Conservation (phyloP, 768 basidiomycete species). For the Megacollybia marginata region DNA sequence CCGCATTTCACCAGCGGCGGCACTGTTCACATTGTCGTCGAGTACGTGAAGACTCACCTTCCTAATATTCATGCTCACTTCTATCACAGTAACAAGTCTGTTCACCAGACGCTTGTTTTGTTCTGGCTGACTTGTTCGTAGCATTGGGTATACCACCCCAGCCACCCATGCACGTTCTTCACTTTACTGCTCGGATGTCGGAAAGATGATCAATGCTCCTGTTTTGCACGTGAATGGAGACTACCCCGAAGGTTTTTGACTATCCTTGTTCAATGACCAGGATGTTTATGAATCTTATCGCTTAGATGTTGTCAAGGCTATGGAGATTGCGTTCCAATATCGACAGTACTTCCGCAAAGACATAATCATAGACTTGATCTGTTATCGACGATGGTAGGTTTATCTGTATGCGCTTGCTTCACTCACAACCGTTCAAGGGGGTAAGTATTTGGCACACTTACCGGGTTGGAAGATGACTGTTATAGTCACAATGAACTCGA, state of each 20-base stretch:
- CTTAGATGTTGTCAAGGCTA: constrained; percentile 73
- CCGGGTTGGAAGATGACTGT: too few relatives aligned
- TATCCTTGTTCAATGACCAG: neutral
- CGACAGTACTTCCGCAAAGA: constrained; percentile 86
- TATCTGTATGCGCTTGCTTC: neutral
- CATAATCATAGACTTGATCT: constrained; percentile 82
- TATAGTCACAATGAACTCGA: constrained; percentile 83
- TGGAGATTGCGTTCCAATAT: constrained; percentile 86
- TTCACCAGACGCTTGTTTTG: neutral
- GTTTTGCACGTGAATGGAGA: constrained; percentile 91
- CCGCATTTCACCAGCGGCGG: constrained; percentile 92
- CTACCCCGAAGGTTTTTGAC: constrained; percentile 61
- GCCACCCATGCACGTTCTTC: constrained; percentile 80
- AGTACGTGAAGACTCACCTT: constrained; percentile 40
- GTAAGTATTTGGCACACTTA: neutral
- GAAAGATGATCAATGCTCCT: constrained; percentile 87
- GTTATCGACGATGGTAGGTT: constrained; percentile 72
- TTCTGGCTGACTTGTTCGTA: constrained; percentile 21
- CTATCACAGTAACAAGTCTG: constrained; percentile 49
- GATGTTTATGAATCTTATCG: too few relatives aligned
- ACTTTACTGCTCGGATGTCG: constrained; percentile 80
- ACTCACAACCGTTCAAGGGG: constrained; percentile 1
- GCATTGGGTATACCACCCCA: constrained; percentile 90
- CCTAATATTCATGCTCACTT: neutral
- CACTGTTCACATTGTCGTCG: constrained; percentile 84